Conservation (phyloP, 257 asterid genomes). For the Galeopsis tetrahit region DNA sequence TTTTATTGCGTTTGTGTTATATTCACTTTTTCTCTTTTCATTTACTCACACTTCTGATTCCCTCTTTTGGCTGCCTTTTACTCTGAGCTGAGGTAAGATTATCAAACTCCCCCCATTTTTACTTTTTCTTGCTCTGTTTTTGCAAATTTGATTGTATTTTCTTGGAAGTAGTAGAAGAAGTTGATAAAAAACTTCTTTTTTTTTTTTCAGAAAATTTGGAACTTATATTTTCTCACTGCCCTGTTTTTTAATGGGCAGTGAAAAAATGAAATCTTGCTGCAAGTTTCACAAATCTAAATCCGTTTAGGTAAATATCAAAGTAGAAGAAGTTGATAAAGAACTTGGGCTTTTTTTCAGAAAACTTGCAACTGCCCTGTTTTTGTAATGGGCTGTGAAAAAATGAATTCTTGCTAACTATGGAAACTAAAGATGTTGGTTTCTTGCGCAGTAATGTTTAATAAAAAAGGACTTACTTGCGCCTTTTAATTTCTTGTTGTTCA, state of each 20-base stretch:
- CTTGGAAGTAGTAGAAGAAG: too few species aligned
- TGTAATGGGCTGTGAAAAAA: background rate
- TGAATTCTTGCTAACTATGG: background rate
- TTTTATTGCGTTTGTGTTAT: slow-evolving; percentile 21
- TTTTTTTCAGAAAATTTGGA: too few species aligned
- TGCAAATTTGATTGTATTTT: too few species aligned
- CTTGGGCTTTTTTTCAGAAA: background rate
- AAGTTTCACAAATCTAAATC: too few species aligned
- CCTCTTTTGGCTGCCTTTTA: slow-evolving; percentile 19
- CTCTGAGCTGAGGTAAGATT: slow-evolving; percentile 40
- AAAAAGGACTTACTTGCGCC: background rate
- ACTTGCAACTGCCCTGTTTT: background rate
- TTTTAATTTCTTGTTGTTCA: slow-evolving; percentile 37
- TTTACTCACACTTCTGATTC: slow-evolving; percentile 23
- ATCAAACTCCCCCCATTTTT: background rate
- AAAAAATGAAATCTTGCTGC: too few species aligned
- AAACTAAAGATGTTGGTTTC: background rate
- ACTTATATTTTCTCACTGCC: too few species aligned
- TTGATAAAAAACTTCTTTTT: too few species aligned
- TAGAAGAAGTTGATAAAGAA: background rate
- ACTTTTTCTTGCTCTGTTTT: slow-evolving; percentile 8
- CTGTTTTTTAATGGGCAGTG: too few species aligned
- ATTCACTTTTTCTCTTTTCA: background rate
- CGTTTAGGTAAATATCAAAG: too few species aligned
- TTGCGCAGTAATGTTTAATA: background rate